Evolutionary conservation across 768 basidiomycete genomes (phyloP), one percentile per base, ranked within the genome.

Genomic region (Fomitopsis serialis): DNA sequence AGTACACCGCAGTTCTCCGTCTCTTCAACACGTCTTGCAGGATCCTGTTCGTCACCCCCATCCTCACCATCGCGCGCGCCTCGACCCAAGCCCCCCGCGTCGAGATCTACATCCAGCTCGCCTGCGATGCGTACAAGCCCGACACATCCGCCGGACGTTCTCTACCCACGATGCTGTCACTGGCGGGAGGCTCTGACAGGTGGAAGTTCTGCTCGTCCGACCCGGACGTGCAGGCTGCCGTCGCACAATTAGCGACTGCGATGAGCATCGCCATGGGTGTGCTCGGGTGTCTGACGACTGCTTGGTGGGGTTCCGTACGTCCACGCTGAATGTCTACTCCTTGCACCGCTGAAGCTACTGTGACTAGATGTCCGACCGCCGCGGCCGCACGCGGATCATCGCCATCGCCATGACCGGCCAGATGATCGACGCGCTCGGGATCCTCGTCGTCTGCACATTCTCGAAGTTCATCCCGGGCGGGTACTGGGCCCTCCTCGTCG

Each of bases 291-390:
- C 62, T 94, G 32, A 92, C 91, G 2, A 84, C 86, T 13, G 89
- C 81, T 2, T 94, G 85, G 81, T 96, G 93, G 93, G 87, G 88
- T 50, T 78, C 85, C 48, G 87, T 88, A 68, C 66, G 85, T 73
- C 36, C n/a, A n/a, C n/a, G n/a, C n/a, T n/a, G n/a, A n/a, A 6
- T 32, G 29, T 11, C 11, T 11, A 5, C 29, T 32, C 11, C 29
- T 32, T 32, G 6, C 29, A 11, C 29, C 6, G 6, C 29, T 32
- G 29, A 5, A 32, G 29, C 29, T 32, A 11, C 29, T 32, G 29
- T 32, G 29, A 5, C 0, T 36, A 91, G 83, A 76, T 86, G 42
- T 90, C 89, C 4, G 93, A 97, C 69, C 77, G 87, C 15, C 68
- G 78, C 63, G 93, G 93, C 11, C 81, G 93, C 42, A 82, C 78